These are phyloP conservation scores for Stentor coeruleus DNA, from an alignment of 73 alveolate species.

Conservation along the genomic window DNA sequence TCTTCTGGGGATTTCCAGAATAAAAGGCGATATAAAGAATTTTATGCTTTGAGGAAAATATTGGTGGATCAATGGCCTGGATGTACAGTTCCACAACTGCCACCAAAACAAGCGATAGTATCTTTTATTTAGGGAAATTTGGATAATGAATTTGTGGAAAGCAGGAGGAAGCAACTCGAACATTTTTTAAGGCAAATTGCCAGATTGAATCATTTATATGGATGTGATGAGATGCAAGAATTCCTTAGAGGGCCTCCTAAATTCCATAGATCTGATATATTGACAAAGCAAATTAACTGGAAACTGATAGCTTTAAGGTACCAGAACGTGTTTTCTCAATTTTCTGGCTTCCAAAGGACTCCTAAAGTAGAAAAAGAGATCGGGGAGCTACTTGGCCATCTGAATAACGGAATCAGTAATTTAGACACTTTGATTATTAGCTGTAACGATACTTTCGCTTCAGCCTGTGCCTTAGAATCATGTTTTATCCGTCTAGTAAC, in stretches of 20 bases:
- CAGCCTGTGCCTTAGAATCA: too few relatives aligned
- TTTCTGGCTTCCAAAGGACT: not conserved
- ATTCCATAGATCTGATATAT: not conserved
- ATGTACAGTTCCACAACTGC: not conserved
- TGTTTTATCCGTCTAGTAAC: not conserved
- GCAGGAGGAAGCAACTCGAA: not conserved
- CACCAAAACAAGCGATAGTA: conserved; percentile 12
- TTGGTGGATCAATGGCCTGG: conserved; percentile 18
- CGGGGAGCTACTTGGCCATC: not conserved
- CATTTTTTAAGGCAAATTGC: not conserved
- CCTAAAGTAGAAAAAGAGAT: not conserved
- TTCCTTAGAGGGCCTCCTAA: not conserved
- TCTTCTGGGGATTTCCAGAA: not conserved
- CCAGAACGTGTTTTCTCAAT: not conserved
- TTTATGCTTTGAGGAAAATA: not conserved
- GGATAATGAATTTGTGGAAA: not conserved
- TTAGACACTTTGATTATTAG: not conserved
- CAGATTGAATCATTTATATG: not conserved
- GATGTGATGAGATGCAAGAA: not conserved
- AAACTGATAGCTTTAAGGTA: not conserved
- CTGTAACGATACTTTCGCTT: not conserved
- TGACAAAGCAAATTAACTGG: not conserved
- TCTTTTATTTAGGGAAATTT: conserved; percentile 1
- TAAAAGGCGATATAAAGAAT: conserved; percentile 14
- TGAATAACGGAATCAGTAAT: not conserved